Evolutionary conservation across 2,329 filamentous ascomycete species (phyloP).

Genomic region (Corniculantispora saksenae): DNA sequence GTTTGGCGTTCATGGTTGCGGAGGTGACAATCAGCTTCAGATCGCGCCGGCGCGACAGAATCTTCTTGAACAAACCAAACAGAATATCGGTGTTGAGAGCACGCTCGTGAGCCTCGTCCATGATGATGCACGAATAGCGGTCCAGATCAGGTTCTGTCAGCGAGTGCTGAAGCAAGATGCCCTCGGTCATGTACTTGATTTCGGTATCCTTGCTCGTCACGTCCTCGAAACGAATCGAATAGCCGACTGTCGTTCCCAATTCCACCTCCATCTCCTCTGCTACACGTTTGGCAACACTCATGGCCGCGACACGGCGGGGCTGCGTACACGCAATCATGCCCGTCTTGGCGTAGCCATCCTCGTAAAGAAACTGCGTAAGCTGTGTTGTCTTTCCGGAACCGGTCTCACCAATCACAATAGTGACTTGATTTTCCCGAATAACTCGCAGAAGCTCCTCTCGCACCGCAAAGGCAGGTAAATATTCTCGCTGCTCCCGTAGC

Average conservation of each 20-base stretch:
- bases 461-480: slow-evolving; percentile 91
- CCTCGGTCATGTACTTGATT: slow-evolving; percentile 99
- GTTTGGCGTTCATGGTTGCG: slow-evolving; percentile 96
- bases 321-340: slow-evolving; percentile 97
- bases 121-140: slow-evolving; percentile 96
- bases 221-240: slow-evolving; percentile 97
- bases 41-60: slow-evolving; percentile 83
- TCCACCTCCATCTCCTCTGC: slow-evolving; percentile 97
- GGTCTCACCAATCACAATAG: slow-evolving; percentile 95
- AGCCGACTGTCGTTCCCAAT: slow-evolving; percentile 84
- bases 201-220: slow-evolving; percentile 93
- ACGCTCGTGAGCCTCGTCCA: slow-evolving; percentile 98
- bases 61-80: slow-evolving; percentile 98
- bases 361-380: slow-evolving; percentile 91
- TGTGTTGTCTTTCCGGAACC: slow-evolving; percentile 98
- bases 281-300: slow-evolving; percentile 98
- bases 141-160: slow-evolving; percentile 90
- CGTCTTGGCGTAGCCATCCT: slow-evolving; percentile 85
- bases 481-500: slow-evolving; percentile 87
- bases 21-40: slow-evolving; percentile 97
- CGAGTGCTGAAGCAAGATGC: slow-evolving; percentile 89
- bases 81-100: slow-evolving; percentile 95
- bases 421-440: slow-evolving; percentile 94
- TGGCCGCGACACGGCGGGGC: slow-evolving; percentile 91
- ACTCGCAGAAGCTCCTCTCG: slow-evolving; percentile 89